Base-by-base conservation (phyloP, 1,139 yeast species). In the Arxiozyma bovina region DNA sequence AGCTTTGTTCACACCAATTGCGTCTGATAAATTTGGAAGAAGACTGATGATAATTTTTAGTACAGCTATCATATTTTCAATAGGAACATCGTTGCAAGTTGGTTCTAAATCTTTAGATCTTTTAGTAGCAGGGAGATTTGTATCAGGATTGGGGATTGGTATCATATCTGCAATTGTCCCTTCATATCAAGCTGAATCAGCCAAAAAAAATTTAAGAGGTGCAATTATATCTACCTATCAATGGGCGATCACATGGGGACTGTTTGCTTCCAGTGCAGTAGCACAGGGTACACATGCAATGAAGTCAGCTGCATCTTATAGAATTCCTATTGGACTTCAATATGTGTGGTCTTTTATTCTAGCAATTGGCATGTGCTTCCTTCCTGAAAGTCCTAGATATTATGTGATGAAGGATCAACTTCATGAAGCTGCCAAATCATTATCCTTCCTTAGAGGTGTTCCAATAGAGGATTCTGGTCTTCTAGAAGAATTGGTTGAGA, bases 181-280 rank as follows among this genome's bases (percentile, higher is more conserved):
- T 0, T 70, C 86, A 50, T 87, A 85, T 64, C 94, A 86, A 70
- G 88, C 94, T 12, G 95, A 87, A 66, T 85, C 90, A 0, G 83
- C 93, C 0, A 90, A 90, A 0, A 84, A 81, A 66, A 81, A 85
- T 79, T 80, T 85, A 48, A 78, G 95, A 76, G 94, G 95, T 59
- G 83, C 90, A 3, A 80, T 87, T 63, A 88, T 87, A 51, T 85
- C 87, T 54, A 79, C 87, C 1, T 87, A 86, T 69, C 95, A 87
- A 69, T 87, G 91, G 91, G 91, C 93, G 22, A 87, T 87, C 57
- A 87, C 95, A 1, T 85, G 91, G 91, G 95, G 95, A 0, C 72
- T 87, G 34, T 67, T 87, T 45, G 82, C 83, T 3, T 85, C 93
- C 1, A 82, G 87, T 73, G 90, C 90, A 0, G 81, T 87, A 1